phyloP scores from a whole-genome alignment of 768 basidiomycete species.

The Pleurotus cornucopiae region DNA sequence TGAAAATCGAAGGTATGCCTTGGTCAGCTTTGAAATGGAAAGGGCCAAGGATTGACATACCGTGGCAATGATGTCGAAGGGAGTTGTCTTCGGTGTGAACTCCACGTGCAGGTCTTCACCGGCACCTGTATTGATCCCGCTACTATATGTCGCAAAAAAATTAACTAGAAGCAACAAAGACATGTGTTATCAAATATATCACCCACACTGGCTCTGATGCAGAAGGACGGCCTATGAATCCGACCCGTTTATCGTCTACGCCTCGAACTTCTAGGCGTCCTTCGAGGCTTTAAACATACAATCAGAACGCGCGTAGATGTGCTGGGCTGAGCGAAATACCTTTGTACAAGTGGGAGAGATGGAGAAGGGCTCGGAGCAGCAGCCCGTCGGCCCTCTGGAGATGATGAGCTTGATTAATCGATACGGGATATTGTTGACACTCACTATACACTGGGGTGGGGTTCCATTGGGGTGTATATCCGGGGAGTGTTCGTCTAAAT shows the following conservation, averaged over 20 bases:
- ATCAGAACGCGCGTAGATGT: not conserved
- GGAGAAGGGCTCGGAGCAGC: slow-evolving; percentile 16
- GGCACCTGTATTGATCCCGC: slow-evolving; percentile 27
- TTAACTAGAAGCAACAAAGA: too few species aligned
- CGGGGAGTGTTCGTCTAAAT: slow-evolving; percentile 27
- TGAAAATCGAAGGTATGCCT: not conserved
- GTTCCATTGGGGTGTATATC: slow-evolving; percentile 12
- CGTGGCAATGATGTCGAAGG: slow-evolving; percentile 30
- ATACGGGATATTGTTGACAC: slow-evolving; percentile 1
- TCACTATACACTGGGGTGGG: slow-evolving; percentile 25
- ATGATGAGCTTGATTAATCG: not conserved
- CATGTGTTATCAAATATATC: too few species aligned
- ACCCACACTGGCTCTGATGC: slow-evolving; percentile 20
- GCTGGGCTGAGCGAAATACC: slow-evolving; percentile 15
- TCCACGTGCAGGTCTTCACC: slow-evolving; percentile 28
- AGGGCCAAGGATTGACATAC: slow-evolving; percentile 21
- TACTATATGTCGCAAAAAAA: slow-evolving; percentile 15
- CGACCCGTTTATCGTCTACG: slow-evolving; percentile 22
- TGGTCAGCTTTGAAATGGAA: not conserved
- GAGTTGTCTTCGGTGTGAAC: slow-evolving; percentile 21
- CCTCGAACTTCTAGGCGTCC: slow-evolving; percentile 35
- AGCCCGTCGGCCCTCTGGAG: slow-evolving; percentile 2
- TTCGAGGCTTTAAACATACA: slow-evolving; percentile 8
- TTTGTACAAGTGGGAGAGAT: slow-evolving; percentile 16
- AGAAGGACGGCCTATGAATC: slow-evolving; percentile 30